Conservation (phyloP, 805 yeast species). For the Blastobotrys attinorum region DNA sequence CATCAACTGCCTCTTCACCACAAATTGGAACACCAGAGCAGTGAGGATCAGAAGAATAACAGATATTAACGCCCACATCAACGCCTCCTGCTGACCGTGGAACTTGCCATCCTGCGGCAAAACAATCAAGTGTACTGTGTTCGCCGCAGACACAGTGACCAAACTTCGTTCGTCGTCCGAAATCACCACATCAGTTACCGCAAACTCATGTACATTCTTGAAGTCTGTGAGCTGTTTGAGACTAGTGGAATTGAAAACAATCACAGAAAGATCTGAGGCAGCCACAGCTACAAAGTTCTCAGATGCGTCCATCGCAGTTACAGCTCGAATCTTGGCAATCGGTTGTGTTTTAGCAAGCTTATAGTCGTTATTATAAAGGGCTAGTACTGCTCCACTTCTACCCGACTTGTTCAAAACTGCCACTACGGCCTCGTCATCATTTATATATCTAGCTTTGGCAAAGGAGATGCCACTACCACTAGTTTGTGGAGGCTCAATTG, state of each 20-base stretch:
- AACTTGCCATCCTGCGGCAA: constrained; percentile 38
- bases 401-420: constrained; percentile 39
- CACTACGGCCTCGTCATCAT: constrained; percentile 31
- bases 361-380: not conserved
- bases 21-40: constrained; percentile 19
- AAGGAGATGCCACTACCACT: constrained; percentile 24
- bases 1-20: constrained; percentile 24
- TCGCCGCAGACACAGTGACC: constrained; percentile 73
- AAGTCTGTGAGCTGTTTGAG: constrained; percentile 45
- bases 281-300: constrained; percentile 47
- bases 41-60: constrained; percentile 21
- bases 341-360: constrained; percentile 5
- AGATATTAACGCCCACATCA: constrained; percentile 16
- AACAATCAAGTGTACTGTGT: constrained; percentile 54
- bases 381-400: constrained; percentile 34
- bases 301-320: constrained; percentile 43
- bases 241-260: constrained; percentile 44
- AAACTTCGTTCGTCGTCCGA: constrained; percentile 59
- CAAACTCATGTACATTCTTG: constrained; percentile 64
- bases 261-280: constrained; percentile 59
- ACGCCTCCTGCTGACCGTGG: constrained; percentile 10
- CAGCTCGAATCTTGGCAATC: constrained; percentile 21
- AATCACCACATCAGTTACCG: constrained; percentile 65
- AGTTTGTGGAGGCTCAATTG: constrained; percentile 12
- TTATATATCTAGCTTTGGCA: constrained; percentile 38